Evolutionary conservation across 2,329 filamentous ascomycete genomes (phyloP), one percentile per base, ranked within the genome.

Genomic region (Fusarium brevicatenulatum): DNA sequence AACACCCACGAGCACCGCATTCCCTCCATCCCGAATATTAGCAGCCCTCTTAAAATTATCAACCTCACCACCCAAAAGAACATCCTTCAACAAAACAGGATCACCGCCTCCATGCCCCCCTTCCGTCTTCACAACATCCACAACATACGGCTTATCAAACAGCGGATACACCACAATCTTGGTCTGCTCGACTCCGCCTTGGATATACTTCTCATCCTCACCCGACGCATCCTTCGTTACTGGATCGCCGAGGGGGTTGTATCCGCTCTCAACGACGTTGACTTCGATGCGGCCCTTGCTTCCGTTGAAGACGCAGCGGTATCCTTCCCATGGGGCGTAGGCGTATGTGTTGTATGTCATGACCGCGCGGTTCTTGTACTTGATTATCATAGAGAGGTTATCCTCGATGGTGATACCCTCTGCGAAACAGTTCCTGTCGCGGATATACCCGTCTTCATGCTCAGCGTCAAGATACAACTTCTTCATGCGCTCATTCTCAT

Each of bases 321-420:
- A 89, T 0, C 88, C 88, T 72, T 90, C 88, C 88, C 88, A 91
- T 0, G 89, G 89, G 1, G 89, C 88, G 64, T 91, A 91, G 1
- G 89, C 89, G 84, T 88, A 61, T 85, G 80, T 62, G 83, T 88
- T 76, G 77, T 91, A 91, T 1, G 89, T 90, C 81, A 91, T 80
- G 32, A 89, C 85, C 0, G 88, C 86, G 12, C 87, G 86, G 56
- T 84, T 88, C 44, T 83, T 82, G 75, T 91, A 91, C 67, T 85
- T 82, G 37, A 91, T 86, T 56, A 91, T 82, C 61, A 91, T 81
- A 40, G 84, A 88, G 83, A 91, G 88, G 4, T 89, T 91, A 74
- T 91, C 89, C 78, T 91, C 89, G 67, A 91, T 91, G 65, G 84
- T 90, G 60, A 91, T 90, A 1, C 88, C 89, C 67, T 91, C 89